These are phyloP conservation scores for Pulicaria dysenterica DNA, from an alignment of 129 eudicot species.

Conservation along the genomic window DNA sequence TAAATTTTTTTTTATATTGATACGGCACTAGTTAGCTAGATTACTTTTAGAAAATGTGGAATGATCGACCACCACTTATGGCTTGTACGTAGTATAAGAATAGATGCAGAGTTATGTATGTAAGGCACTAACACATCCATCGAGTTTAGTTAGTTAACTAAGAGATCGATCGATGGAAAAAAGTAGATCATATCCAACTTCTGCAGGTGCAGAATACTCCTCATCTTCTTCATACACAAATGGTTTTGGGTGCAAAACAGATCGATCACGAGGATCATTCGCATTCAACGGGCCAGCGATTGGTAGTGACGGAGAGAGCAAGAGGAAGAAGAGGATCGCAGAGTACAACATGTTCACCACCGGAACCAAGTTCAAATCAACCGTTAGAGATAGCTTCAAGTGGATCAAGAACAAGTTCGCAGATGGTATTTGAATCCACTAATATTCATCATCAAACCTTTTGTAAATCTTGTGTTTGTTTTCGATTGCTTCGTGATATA, in stretches of 20 bases:
- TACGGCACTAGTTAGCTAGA: no score
- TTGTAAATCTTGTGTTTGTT: neutral
- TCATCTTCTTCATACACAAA: constrained; percentile 36
- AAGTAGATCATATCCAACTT: constrained; percentile 56
- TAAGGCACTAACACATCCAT: no score
- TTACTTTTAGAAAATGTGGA: no score
- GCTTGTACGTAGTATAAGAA: no score
- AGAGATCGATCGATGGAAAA: constrained; percentile 51
- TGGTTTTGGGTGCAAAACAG: constrained; percentile 30
- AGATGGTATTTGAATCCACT: constrained; percentile 32
- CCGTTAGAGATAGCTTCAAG: constrained; percentile 60
- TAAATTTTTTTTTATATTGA: no score
- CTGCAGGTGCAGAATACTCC: constrained; percentile 36
- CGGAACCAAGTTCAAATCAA: constrained; percentile 69
- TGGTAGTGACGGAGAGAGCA: constrained; percentile 52
- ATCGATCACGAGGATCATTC: constrained; percentile 40
- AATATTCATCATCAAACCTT: neutral
- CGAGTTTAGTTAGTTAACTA: neutral
- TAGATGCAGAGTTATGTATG: no score
- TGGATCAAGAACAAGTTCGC: constrained; percentile 80
- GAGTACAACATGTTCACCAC: constrained; percentile 66
- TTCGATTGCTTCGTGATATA: neutral
- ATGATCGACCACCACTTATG: no score
- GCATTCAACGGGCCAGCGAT: constrained; percentile 61
- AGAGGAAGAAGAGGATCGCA: constrained; percentile 85